phyloP scores from a whole-genome alignment of 106 monocot genomes.

The Dactylorhiza incarnata region DNA sequence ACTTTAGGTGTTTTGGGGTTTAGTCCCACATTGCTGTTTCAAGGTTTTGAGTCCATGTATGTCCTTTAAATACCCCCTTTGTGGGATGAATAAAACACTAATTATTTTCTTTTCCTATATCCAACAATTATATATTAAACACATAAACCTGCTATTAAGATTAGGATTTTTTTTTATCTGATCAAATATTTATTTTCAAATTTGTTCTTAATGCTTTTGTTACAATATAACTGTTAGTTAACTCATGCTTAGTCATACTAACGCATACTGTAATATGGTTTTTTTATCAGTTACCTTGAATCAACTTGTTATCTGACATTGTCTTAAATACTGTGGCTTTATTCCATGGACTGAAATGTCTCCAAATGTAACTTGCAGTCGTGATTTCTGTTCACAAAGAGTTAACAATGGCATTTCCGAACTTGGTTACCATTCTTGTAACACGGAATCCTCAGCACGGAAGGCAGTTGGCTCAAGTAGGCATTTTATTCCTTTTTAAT shows the following conservation, averaged over 20 bases:
- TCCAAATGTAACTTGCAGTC: conserved; percentile 32
- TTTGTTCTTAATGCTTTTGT: not conserved
- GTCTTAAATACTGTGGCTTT: not conserved
- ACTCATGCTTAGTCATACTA: not conserved
- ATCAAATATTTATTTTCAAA: not conserved
- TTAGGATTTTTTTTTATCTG: not conserved
- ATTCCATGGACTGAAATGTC: conserved; percentile 8
- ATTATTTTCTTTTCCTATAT: too few relatives aligned
- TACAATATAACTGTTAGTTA: not conserved
- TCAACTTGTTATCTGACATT: not conserved
- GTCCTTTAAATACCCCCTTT: too few relatives aligned
- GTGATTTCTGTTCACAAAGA: conserved; percentile 73
- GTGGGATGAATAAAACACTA: too few relatives aligned
- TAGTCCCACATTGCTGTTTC: too few relatives aligned
- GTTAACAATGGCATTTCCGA: conserved; percentile 36
- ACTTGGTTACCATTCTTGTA: conserved; percentile 65
- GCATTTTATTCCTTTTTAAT: conserved; percentile 1
- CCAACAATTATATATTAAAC: not conserved
- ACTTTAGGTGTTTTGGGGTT: too few relatives aligned
- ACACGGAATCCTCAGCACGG: conserved; percentile 72
- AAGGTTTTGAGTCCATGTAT: too few relatives aligned
- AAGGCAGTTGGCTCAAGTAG: conserved; percentile 43
- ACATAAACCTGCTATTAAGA: not conserved
- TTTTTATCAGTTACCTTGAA: not conserved
- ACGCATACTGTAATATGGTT: not conserved